A percentile compares a stretch with the other conserved stretches of the same genome.
phyloP scores from a whole-genome alignment of 768 basidiomycete genomes.

The Boletus patriciae region DNA sequence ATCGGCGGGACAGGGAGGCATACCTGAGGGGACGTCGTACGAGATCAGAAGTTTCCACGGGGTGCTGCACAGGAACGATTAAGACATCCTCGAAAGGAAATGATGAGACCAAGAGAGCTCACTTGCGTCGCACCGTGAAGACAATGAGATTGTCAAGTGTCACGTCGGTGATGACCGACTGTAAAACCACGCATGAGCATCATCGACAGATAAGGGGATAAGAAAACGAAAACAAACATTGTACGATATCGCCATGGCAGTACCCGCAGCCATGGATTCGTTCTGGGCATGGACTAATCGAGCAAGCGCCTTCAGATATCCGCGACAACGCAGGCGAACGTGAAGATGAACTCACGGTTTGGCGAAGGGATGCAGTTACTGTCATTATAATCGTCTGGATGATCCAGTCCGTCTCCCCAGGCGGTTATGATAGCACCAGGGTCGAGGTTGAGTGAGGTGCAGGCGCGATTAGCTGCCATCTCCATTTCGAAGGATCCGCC shows the following conservation, averaged over 20 bases:
- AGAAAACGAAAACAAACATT: slow-evolving; percentile 5
- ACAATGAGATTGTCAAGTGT: not conserved
- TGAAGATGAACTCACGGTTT: slow-evolving; percentile 12
- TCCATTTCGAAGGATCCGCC: not conserved
- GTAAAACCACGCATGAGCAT: not conserved
- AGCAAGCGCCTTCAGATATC: not conserved
- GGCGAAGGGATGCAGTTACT: not conserved
- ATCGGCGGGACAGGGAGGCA: slow-evolving; percentile 1
- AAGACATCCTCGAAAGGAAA: not conserved
- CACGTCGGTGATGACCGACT: not conserved
- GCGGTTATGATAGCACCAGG: accelerated
- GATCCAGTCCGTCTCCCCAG: slow-evolving; percentile 2
- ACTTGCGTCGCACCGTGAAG: not conserved
- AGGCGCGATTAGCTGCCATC: slow-evolving; percentile 2
- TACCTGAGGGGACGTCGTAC: slow-evolving; percentile 5
- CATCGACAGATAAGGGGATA: not conserved
- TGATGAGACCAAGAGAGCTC: not conserved
- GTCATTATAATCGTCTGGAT: not conserved
- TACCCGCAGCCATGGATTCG: slow-evolving; percentile 6
- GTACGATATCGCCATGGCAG: slow-evolving; percentile 11
- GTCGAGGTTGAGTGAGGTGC: not conserved
- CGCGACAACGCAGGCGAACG: not conserved
- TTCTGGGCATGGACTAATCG: slow-evolving; percentile 18
- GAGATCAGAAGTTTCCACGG: not conserved
- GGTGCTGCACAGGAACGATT: slow-evolving; percentile 2